These are phyloP conservation scores for Vanilla planifolia DNA, from an alignment of 106 monocot species.

Conservation along the genomic window DNA sequence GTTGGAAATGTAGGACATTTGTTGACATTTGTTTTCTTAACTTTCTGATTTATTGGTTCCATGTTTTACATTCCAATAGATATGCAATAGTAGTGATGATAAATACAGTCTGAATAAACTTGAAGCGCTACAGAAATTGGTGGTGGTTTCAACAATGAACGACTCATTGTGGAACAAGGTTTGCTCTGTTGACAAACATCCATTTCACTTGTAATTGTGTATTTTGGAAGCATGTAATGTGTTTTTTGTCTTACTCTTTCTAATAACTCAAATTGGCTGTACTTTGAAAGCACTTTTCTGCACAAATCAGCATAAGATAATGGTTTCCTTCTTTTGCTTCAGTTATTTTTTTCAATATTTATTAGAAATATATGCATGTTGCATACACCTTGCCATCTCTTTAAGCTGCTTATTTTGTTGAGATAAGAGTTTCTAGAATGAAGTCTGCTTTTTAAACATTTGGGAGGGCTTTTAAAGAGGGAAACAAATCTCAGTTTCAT, in stretches of 20 bases:
- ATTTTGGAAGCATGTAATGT: not conserved
- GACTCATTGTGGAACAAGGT: constrained; percentile 96
- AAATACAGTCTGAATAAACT: constrained; percentile 46
- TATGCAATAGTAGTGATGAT: constrained; percentile 56
- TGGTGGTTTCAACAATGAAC: constrained; percentile 59
- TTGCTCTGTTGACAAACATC: constrained; percentile 7
- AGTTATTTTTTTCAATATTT: not conserved
- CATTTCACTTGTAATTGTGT: not conserved
- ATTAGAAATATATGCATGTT: not conserved
- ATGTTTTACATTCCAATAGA: constrained; percentile 26
- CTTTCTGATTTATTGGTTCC: not conserved
- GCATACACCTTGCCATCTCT: not conserved
- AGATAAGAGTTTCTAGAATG: not conserved
- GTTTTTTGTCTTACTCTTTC: not conserved
- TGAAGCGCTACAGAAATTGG: constrained; percentile 66
- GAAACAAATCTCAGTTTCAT: not conserved
- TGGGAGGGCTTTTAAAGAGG: too few relatives aligned
- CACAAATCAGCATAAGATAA: not conserved
- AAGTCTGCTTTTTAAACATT: too few relatives aligned
- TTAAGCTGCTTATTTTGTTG: not conserved
- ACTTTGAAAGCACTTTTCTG: not conserved
- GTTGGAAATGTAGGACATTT: not conserved
- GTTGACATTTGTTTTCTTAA: not conserved
- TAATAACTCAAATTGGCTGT: not conserved
- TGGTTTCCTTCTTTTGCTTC: not conserved